Evolutionary conservation across 768 basidiomycete species (phyloP).

Genomic region (Termitomyces sp.): DNA sequence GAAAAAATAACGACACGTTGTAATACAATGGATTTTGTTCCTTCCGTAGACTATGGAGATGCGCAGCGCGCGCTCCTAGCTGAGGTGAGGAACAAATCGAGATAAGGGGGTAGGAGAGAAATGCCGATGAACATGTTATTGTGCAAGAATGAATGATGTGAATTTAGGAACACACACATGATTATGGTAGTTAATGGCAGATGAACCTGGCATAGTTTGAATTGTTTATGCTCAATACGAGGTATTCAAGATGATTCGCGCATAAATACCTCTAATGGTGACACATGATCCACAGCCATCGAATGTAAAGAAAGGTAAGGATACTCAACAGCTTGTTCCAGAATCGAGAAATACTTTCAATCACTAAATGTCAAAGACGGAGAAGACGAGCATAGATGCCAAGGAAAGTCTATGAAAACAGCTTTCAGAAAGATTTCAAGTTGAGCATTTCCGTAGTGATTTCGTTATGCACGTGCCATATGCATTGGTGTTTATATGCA

Average conservation of each 20-base stretch:
- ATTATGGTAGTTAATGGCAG: neutral
- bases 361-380: neutral
- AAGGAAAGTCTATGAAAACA: neutral
- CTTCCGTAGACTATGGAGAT: neutral
- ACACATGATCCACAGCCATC: neutral
- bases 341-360: neutral
- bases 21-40: neutral
- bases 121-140: neutral
- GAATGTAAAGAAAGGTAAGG: neutral
- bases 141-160: neutral
- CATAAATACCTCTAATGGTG: neutral
- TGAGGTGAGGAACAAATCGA: neutral
- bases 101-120: neutral
- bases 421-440: neutral
- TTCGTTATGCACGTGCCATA: neutral
- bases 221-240: neutral
- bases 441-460: neutral
- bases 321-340: neutral
- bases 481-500: no score
- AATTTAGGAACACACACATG: neutral
- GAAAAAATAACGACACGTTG: neutral
- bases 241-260: neutral
- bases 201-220: neutral
- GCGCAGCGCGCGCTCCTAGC: neutral
- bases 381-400: neutral